Evolutionary conservation across 169 alveolate genomes (phyloP).

Genomic region (Plasmodium billcollinsi): DNA sequence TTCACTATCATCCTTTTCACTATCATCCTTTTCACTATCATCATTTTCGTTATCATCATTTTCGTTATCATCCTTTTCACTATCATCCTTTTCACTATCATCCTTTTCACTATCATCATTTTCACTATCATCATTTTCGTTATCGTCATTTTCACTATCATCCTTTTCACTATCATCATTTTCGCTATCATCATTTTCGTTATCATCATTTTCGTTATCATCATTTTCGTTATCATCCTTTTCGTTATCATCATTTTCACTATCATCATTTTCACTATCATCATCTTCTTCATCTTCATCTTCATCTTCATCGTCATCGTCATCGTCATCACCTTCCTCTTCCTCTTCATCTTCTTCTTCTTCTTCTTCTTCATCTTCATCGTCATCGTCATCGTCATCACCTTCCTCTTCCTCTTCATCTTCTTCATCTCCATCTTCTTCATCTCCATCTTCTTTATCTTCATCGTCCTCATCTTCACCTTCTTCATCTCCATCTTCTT

Average conservation of each 20-base stretch:
- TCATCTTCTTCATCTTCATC: neutral
- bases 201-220: slow-evolving; percentile 9
- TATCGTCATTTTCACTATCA: neutral
- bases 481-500: slow-evolving; percentile 11
- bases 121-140: neutral
- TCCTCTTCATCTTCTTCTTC: neutral
- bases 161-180: neutral
- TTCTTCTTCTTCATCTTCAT: neutral
- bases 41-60: neutral
- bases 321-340: neutral
- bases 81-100: neutral
- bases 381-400: neutral
- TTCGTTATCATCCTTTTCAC: neutral
- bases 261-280: neutral
- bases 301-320: neutral
- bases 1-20: slow-evolving; percentile 6
- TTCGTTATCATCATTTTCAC: neutral
- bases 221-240: neutral
- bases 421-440: slow-evolving; percentile 15
- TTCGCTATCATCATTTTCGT: slow-evolving; percentile 5
- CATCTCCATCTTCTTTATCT: neutral
- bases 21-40: neutral
- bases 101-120: slow-evolving; percentile 2
- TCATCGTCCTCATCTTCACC: slow-evolving; percentile 21
- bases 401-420: slow-evolving; percentile 2